Evolutionary conservation across 352 stramenopile genomes (phyloP).

Genomic region (Globisporangium parvum): DNA sequence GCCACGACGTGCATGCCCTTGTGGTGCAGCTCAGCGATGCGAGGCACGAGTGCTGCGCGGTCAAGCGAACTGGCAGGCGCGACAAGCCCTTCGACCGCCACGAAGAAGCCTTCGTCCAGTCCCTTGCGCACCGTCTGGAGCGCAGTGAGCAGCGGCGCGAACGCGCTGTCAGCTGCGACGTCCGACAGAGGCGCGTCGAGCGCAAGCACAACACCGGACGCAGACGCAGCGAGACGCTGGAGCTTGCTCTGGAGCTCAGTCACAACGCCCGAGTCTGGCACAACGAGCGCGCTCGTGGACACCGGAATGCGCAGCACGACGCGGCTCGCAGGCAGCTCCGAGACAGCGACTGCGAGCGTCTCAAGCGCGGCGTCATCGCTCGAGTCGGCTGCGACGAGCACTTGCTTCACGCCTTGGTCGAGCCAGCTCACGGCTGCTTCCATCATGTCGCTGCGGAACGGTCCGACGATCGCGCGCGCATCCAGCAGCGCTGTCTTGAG

Average conservation of each 20-base stretch:
- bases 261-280: not conserved
- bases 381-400: constrained; percentile 43
- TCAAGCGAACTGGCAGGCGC: constrained; percentile 13
- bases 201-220: constrained; percentile 42
- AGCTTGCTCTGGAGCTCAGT: constrained; percentile 28
- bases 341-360: constrained; percentile 46
- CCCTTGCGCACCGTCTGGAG: constrained; percentile 32
- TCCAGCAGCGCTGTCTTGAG: constrained; percentile 41
- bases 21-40: constrained; percentile 55
- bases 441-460: constrained; percentile 55
- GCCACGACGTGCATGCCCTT: constrained; percentile 57
- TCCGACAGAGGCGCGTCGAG: constrained; percentile 17
- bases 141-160: constrained; percentile 17
- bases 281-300: constrained; percentile 20
- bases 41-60: constrained; percentile 21
- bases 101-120: constrained; percentile 41
- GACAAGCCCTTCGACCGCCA: constrained; percentile 42
- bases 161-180: constrained; percentile 6
- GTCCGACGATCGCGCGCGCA: constrained; percentile 48
- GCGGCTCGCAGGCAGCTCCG: constrained; percentile 51
- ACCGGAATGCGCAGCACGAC: constrained; percentile 59
- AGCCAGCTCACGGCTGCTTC: constrained; percentile 52
- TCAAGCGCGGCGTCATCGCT: constrained; percentile 43
- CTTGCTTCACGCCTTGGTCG: constrained; percentile 50
- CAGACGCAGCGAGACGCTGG: constrained; percentile 23